These are phyloP conservation scores for Trichoderma polysporum DNA, from an alignment of 2,329 filamentous ascomycete species.

Conservation along the genomic window DNA sequence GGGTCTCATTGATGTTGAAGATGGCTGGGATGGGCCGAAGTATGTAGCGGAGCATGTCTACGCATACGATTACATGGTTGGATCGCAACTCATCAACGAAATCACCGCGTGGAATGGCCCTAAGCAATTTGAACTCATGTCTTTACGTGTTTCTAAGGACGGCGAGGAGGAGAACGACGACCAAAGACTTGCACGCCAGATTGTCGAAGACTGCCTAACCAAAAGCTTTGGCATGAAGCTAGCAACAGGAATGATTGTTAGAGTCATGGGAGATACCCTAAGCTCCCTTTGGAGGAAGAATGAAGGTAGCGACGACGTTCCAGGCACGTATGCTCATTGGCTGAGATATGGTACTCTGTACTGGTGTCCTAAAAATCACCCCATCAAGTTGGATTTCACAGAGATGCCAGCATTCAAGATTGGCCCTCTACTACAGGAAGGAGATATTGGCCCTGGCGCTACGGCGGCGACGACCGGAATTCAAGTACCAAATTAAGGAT, in stretches of 20 bases:
- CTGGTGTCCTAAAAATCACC: conserved; percentile 46
- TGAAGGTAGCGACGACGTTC: conserved; percentile 47
- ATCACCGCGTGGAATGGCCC: conserved; percentile 52
- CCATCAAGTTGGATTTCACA: conserved; percentile 35
- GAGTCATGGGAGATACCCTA: conserved; percentile 49
- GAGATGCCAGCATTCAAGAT: conserved; percentile 39
- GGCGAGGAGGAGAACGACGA: conserved; percentile 37
- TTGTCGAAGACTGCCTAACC: conserved; percentile 51
- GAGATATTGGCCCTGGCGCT: not conserved
- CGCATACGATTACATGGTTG: conserved; percentile 49
- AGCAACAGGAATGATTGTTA: conserved; percentile 53
- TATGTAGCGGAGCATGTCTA: conserved; percentile 51
- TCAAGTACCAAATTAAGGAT: not conserved
- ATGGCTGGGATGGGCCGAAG: conserved; percentile 53
- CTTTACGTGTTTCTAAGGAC: conserved; percentile 34
- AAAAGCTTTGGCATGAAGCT: conserved; percentile 56
- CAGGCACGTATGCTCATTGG: conserved; percentile 56
- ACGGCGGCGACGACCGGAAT: not conserved
- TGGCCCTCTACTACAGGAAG: conserved; percentile 30
- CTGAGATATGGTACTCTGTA: conserved; percentile 49
- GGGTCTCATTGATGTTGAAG: conserved; percentile 50
- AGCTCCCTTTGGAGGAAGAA: conserved; percentile 54
- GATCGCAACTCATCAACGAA: conserved; percentile 53
- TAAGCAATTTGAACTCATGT: conserved; percentile 52
- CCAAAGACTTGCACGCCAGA: conserved; percentile 48